A percentile compares a stretch with the other conserved stretches of the same genome.
These are phyloP conservation scores for Crithidia acanthocephali DNA, from an alignment of 208 protist genomes.

Conservation along the genomic window DNA sequence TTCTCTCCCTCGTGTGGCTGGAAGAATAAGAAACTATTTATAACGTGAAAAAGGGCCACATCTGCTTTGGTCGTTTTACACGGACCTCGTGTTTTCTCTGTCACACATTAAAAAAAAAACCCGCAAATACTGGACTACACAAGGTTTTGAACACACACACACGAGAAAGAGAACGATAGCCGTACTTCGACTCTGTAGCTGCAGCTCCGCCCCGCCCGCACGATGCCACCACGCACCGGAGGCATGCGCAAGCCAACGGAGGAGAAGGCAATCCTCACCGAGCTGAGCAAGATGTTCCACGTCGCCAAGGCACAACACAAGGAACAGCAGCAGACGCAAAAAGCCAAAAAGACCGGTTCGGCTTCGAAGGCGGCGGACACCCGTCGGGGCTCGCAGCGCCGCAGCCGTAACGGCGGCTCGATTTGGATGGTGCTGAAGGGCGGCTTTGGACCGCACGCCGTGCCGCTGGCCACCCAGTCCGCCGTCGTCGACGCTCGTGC, in stretches of 20 bases:
- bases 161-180: no score
- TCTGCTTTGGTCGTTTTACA: no score
- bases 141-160: no score
- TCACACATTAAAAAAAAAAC: no score
- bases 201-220: no score
- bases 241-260: slow-evolving; percentile 32
- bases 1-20: no score
- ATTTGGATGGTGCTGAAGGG: slow-evolving; percentile 88
- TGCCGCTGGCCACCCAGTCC: slow-evolving; percentile 32
- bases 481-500: slow-evolving; percentile 11
- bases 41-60: no score
- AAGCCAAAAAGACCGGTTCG: slow-evolving; percentile 11
- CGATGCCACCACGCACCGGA: slow-evolving; percentile 16
- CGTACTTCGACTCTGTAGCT: no score
- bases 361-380: slow-evolving; percentile 6
- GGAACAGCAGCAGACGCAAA: slow-evolving; percentile 32
- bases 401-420: slow-evolving; percentile 48
- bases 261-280: slow-evolving; percentile 65
- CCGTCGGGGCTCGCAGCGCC: slow-evolving; percentile 31
- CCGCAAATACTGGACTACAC: no score
- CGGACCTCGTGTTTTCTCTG: no score
- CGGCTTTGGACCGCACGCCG: slow-evolving; percentile 44
- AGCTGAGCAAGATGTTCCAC: slow-evolving; percentile 72
- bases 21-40: no score
- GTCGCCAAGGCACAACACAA: slow-evolving; percentile 58